Evolutionary conservation across 129 eudicot genomes (phyloP), one percentile per base, ranked within the genome.

Genomic region (Silybum marianum): DNA sequence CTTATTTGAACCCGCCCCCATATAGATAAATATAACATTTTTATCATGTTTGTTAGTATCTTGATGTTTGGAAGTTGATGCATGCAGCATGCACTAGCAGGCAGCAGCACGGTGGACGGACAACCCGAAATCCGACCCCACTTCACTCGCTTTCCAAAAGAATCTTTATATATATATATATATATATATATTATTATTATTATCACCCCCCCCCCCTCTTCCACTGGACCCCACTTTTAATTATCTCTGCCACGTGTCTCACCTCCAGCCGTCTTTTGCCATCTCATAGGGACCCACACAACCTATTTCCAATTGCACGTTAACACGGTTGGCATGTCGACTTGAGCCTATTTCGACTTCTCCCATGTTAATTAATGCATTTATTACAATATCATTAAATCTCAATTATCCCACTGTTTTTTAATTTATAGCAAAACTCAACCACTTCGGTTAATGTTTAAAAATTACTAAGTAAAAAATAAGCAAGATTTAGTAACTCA

Each of bases 51-150:
- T 51, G 62, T 54, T 16, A 16, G 0, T 51, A 51, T 51, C 3
- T n/a, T n/a, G 24, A 7, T 58, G 10, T 58, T 58, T 58, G 66
- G 23, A 58, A 58, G 66, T 58, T 58, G 63, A 63, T 63, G 58
- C 9, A 42, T 44, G 62, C 18, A 73, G 12, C 38, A 58, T 58
- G 66, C 66, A 18, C 23, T 5, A 0, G 63, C 18, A 54, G 7
- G 1, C 3, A 0, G 65, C n/a, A 54, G 19, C 7, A 2, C 7
- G 23, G 22, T 73, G 21, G 46, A 46, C 78, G 78, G 38, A 73
- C 78, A 54, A 73, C 7, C 39, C 14, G 30, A 46, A 73, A 44
- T 24, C 66, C 39, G 23, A 73, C 38, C 66, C 65, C 65, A 73
- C 66, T 7, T 21, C 58, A 72, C 16, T 23, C 9, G 5, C 6